Base-by-base conservation (phyloP, 495 filamentous ascomycete genomes). In the Daldinia loculata region DNA sequence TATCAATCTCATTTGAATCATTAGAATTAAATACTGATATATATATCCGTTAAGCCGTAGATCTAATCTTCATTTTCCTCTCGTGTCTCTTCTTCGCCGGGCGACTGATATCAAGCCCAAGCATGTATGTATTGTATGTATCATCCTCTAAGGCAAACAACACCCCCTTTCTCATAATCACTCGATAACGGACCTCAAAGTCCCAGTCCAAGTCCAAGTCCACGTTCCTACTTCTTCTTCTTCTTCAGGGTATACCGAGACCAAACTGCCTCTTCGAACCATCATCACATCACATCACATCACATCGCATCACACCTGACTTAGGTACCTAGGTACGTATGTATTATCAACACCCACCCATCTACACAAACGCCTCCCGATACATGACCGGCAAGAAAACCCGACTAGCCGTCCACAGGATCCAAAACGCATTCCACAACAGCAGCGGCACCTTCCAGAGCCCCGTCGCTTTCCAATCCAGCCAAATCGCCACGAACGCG, bases 351-450 rank as follows among this genome's bases (percentile, higher is more conserved):
- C 32, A 34, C 32, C 30, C 32, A 3, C 7, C 30, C 29, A 8
- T 4, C 50, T 73, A 73, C 3, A 63, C 62, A 15, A 67, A 77
- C 43, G 87, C 51, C 81, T 92, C 91, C 6, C 83, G 80, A 67
- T 84, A 87, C 66, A 97, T 90, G 70, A 93, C 94, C 3, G 94
- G 94, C 75, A 96, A 87, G 65, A 98, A 92, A 29, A 97, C 95
- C 48, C 93, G 80, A 73, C 93, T 96, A 3, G 94, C 94, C 66
- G 90, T 97, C 86, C 88, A 95, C 68, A 97, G 90, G 61, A 98
- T 89, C 67, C 86, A 79, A 7, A 91, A 70, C 34, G 87, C 87
- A 72, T 87, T 83, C 66, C 89, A 73, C 4, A 92, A 63, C 41
- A 89, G 84, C 8, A 89, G 15, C 2, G 92, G 89, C 61, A 90